These are phyloP conservation scores for Candolleomyces aberdarensis DNA, from an alignment of 768 basidiomycete genomes.

Conservation along the genomic window DNA sequence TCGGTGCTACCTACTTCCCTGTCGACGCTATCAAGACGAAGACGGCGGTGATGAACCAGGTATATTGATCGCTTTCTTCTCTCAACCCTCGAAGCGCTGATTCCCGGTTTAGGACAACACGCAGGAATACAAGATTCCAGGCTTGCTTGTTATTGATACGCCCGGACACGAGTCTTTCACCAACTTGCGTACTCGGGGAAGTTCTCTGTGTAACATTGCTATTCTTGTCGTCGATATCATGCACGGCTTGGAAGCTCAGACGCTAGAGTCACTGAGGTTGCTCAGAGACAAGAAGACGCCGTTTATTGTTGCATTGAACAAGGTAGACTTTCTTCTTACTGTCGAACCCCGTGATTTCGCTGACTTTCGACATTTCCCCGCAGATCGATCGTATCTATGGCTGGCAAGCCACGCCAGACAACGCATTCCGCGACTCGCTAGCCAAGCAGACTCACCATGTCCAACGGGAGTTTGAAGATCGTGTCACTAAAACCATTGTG, in stretches of 20 bases:
- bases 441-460: slow-evolving; percentile 76
- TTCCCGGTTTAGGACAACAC: slow-evolving; percentile 52
- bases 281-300: slow-evolving; percentile 93
- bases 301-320: slow-evolving; percentile 98
- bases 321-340: slow-evolving; percentile 43
- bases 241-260: slow-evolving; percentile 99
- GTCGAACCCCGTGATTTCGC: not conserved
- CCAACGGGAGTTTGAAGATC: slow-evolving; percentile 90
- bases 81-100: not conserved
- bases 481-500: slow-evolving; percentile 77
- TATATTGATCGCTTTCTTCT: slow-evolving; percentile 21
- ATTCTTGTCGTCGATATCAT: slow-evolving; percentile 99
- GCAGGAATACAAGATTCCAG: slow-evolving; percentile 96
- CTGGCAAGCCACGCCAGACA: slow-evolving; percentile 90
- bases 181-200: slow-evolving; percentile 92
- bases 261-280: slow-evolving; percentile 90
- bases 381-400: slow-evolving; percentile 98
- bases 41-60: slow-evolving; percentile 91
- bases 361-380: slow-evolving; percentile 4
- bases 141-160: slow-evolving; percentile 94
- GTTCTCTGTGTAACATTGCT: slow-evolving; percentile 97
- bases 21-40: slow-evolving; percentile 91
- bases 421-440: slow-evolving; percentile 88
- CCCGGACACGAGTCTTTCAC: slow-evolving; percentile 99
- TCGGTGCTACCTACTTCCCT: slow-evolving; percentile 99